Conservation (phyloP, 2,329 filamentous ascomycete genomes). For the Ustulina deusta region DNA sequence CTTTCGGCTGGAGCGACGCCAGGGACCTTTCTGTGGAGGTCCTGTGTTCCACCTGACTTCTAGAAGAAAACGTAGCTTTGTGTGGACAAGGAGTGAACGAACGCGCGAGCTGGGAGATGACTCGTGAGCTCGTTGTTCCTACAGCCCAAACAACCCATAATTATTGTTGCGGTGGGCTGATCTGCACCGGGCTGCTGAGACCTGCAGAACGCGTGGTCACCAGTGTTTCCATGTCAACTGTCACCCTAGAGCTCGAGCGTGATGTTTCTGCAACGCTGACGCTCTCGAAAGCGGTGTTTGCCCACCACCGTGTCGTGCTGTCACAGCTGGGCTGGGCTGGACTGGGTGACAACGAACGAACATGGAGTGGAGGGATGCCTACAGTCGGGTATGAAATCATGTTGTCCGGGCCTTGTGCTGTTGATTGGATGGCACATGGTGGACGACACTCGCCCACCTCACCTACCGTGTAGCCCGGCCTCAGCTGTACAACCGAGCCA, state of each 20-base stretch:
- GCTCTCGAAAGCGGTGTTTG: not conserved
- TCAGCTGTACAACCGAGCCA: conserved; percentile 22
- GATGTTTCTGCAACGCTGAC: conserved; percentile 5
- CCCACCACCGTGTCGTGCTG: conserved; percentile 8
- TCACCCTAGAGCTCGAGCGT: not conserved
- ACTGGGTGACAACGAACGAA: conserved; percentile 13
- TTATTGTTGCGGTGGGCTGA: conserved; percentile 28
- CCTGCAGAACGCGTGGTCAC: conserved; percentile 32
- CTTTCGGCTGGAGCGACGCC: conserved; percentile 20
- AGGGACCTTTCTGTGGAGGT: conserved; percentile 29
- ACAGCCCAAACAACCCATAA: conserved; percentile 1
- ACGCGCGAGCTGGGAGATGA: conserved; percentile 6
- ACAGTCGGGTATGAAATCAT: conserved; percentile 22
- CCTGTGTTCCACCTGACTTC: conserved; percentile 36
- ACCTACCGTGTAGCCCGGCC: conserved; percentile 14
- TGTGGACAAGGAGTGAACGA: conserved; percentile 18
- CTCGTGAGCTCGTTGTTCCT: conserved; percentile 6
- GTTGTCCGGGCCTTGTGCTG: conserved; percentile 17
- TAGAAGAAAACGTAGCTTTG: conserved; percentile 33
- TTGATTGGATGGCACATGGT: conserved; percentile 27
- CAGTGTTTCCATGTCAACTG: conserved; percentile 28
- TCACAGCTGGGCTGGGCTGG: conserved; percentile 18
- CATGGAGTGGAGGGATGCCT: conserved; percentile 21
- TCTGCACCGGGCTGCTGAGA: conserved; percentile 33
- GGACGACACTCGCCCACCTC: conserved; percentile 7